Evolutionary conservation across 1,139 yeast species (phyloP).

Genomic region (Scheffersomyces insectosa): DNA sequence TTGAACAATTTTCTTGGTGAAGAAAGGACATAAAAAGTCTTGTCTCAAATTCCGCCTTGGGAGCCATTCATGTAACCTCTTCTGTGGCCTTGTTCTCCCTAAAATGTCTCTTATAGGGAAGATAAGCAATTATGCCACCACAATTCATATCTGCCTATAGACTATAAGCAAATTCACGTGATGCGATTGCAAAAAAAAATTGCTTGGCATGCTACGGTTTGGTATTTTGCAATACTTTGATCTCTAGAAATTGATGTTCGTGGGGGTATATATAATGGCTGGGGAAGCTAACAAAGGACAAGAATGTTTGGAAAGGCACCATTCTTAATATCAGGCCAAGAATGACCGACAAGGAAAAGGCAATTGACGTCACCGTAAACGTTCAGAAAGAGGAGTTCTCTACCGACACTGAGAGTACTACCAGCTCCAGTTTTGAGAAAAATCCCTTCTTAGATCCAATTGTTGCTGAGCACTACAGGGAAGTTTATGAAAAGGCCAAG

Average conservation of each 20-base stretch:
- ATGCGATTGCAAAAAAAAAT: neutral
- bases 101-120: too few relatives aligned
- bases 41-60: too few relatives aligned
- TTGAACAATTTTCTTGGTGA: too few relatives aligned
- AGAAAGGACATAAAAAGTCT: too few relatives aligned
- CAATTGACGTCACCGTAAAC: neutral
- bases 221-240: neutral
- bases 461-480: conserved; percentile 40
- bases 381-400: neutral
- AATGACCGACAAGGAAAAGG: neutral
- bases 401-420: neutral
- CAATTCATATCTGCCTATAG: neutral
- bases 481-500: conserved; percentile 38
- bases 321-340: too few relatives aligned
- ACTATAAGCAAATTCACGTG: neutral
- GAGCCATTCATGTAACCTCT: too few relatives aligned
- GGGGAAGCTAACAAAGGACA: too few relatives aligned
- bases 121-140: conserved; percentile 1
- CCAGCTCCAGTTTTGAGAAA: neutral
- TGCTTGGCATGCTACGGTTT: neutral
- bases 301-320: too few relatives aligned
- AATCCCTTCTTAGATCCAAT: conserved; percentile 30
- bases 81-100: too few relatives aligned
- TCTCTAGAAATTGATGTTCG: too few relatives aligned
- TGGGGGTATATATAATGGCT: too few relatives aligned